Percentiles rank a stretch among this genome's conserved stretches.
Evolutionary conservation across 176 grass and related monocot genomes (phyloP).

Genomic region (Eragrostis curvula): DNA sequence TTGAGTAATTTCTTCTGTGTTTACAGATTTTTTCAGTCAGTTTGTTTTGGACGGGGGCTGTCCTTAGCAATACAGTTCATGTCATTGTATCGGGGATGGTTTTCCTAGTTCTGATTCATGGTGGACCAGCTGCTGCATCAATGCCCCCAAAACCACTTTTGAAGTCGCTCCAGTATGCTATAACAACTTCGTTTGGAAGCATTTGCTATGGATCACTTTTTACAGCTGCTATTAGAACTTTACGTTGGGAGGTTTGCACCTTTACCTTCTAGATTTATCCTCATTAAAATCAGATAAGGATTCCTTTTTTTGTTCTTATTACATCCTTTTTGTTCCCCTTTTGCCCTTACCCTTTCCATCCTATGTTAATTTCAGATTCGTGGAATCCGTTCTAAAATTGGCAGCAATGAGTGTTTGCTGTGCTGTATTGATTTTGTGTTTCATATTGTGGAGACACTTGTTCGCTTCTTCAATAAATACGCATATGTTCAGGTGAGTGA

Average conservation of each 20-base stretch:
- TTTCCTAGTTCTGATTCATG: slow-evolving; percentile 94
- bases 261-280: slow-evolving; percentile 20
- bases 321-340: background rate
- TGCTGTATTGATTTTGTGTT: slow-evolving; percentile 99
- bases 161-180: slow-evolving; percentile 76
- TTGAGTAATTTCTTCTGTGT: slow-evolving; percentile 28
- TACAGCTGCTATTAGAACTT: slow-evolving; percentile 94
- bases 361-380: slow-evolving; percentile 67
- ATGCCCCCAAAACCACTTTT: slow-evolving; percentile 90
- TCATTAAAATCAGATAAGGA: background rate
- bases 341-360: background rate
- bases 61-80: slow-evolving; percentile 96
- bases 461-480: slow-evolving; percentile 99
- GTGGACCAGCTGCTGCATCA: slow-evolving; percentile 65
- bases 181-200: slow-evolving; percentile 94
- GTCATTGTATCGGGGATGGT: slow-evolving; percentile 98
- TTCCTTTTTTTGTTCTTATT: background rate
- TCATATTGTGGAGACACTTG: slow-evolving; percentile 92
- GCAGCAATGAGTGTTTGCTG: slow-evolving; percentile 90
- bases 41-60: slow-evolving; percentile 97
- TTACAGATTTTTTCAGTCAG: slow-evolving; percentile 89
- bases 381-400: slow-evolving; percentile 93
- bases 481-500: slow-evolving; percentile 93
- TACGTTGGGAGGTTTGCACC: slow-evolving; percentile 87
- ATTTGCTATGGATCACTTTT: slow-evolving; percentile 99